These are phyloP conservation scores for Cerioporus squamosus DNA, from an alignment of 1,284 basidiomycete genomes.

Conservation along the genomic window DNA sequence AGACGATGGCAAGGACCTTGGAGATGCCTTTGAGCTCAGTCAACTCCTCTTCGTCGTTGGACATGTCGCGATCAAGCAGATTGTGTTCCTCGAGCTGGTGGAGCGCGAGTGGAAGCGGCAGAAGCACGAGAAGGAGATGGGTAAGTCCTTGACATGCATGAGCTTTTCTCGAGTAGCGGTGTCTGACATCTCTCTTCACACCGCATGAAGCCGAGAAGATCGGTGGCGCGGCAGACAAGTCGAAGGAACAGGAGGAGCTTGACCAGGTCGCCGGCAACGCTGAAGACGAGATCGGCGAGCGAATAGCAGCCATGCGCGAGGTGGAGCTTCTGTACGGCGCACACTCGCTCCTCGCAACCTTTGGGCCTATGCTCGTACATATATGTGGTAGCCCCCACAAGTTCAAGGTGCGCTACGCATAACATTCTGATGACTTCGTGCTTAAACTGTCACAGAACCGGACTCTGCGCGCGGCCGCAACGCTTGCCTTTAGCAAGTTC, in stretches of 20 bases:
- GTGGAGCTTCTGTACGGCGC: conserved; percentile 87
- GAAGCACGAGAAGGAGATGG: conserved; percentile 86
- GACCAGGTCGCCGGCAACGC: conserved; percentile 98
- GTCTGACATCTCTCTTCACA: conserved; percentile 1
- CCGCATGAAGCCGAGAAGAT: conserved; percentile 56
- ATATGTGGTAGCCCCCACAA: conserved; percentile 89
- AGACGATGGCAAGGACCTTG: conserved; percentile 56
- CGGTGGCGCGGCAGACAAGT: conserved; percentile 36
- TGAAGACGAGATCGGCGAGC: conserved; percentile 97
- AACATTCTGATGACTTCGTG: too few relatives aligned
- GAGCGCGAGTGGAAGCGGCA: conserved; percentile 97
- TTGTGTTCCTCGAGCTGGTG: conserved; percentile 96
- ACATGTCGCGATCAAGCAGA: conserved; percentile 97
- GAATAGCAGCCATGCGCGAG: conserved; percentile 85
- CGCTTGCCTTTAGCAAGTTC: conserved; percentile 92
- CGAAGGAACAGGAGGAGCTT: conserved; percentile 86
- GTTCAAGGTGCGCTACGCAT: conserved; percentile 66
- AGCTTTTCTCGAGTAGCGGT: neutral
- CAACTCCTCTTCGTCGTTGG: conserved; percentile 95
- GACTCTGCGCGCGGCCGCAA: conserved; percentile 86
- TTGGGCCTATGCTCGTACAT: conserved; percentile 88
- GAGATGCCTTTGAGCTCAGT: conserved; percentile 85
- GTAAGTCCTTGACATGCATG: conserved; percentile 45
- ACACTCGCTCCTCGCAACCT: conserved; percentile 84
- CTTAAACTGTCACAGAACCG: conserved; percentile 63